A percentile compares a stretch with the other conserved stretches of the same genome.
phyloP scores from a whole-genome alignment of 2,329 filamentous ascomycete genomes.

The Fusarium decemcellulare region DNA sequence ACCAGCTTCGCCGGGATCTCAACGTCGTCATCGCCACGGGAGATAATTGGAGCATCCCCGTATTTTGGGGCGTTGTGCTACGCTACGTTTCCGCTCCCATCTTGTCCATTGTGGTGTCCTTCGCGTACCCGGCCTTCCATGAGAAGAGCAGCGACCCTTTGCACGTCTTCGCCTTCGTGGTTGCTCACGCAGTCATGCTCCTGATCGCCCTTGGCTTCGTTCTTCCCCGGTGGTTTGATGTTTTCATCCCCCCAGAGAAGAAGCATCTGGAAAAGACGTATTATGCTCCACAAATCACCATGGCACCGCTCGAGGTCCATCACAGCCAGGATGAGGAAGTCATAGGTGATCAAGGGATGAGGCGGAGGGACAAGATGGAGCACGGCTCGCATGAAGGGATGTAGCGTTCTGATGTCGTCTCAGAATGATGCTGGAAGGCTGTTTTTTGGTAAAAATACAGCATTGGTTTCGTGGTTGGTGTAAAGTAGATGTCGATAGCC shows the following conservation, averaged over 20 bases:
- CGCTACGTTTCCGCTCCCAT: neutral
- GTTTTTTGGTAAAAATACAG: too few relatives aligned
- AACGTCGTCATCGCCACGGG: neutral
- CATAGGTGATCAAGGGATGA: too few relatives aligned
- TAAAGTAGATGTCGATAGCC: too few relatives aligned
- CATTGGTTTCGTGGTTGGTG: too few relatives aligned
- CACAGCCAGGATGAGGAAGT: too few relatives aligned
- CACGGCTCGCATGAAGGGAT: too few relatives aligned
- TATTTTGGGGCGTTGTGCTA: neutral
- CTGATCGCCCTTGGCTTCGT: slow-evolving; percentile 5
- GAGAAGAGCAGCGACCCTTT: neutral
- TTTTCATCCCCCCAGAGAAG: slow-evolving; percentile 10
- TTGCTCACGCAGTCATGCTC: neutral
- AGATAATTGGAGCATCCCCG: neutral
- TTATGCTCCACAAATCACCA: neutral
- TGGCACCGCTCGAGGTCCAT: neutral
- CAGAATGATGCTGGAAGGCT: too few relatives aligned
- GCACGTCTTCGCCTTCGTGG: neutral
- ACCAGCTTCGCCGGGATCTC: neutral
- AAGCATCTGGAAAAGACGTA: neutral
- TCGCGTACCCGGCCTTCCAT: neutral
- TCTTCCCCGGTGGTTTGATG: slow-evolving; percentile 7
- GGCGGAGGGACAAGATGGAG: too few relatives aligned
- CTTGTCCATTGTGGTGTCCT: neutral
- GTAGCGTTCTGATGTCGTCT: too few relatives aligned